A percentile compares a stretch with the other conserved stretches of the same genome.
Conservation (phyloP, 2,329 filamentous ascomycete species). For the Fusarium bactridioides region DNA sequence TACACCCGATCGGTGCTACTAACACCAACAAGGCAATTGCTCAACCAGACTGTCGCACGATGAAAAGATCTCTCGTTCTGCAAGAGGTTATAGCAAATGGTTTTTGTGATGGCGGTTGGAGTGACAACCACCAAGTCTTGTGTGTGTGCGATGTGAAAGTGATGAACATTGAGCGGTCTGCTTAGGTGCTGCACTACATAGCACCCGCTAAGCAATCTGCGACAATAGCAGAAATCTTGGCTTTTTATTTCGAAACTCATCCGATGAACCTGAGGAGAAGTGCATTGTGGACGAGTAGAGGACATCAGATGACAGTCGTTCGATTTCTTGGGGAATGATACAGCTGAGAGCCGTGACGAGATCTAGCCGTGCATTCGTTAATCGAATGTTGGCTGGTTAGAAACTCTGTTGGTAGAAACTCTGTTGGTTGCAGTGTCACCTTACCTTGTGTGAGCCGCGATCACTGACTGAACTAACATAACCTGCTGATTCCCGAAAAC, state of each 20-base stretch:
- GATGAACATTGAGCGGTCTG: constrained; percentile 19
- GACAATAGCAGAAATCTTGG: constrained; percentile 27
- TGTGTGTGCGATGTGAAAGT: background rate
- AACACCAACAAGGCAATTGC: background rate
- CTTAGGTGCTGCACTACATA: background rate
- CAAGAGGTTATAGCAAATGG: background rate
- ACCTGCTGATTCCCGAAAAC: constrained; percentile 11
- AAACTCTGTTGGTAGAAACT: background rate
- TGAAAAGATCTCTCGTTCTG: background rate
- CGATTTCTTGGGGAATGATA: constrained; percentile 20
- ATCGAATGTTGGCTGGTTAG: background rate
- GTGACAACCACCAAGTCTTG: constrained; percentile 6
- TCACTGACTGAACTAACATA: background rate
- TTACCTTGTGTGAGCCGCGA: background rate
- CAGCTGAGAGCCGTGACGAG: constrained; percentile 17
- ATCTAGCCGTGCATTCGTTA: constrained; percentile 9
- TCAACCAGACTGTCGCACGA: background rate
- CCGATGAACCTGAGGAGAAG: background rate
- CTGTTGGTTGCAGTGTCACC: background rate
- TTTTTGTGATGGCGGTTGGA: background rate
- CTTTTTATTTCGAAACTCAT: constrained; percentile 8
- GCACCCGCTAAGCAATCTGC: constrained; percentile 17
- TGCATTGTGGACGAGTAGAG: background rate
- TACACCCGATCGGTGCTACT: background rate
- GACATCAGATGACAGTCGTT: constrained; percentile 31